These are phyloP conservation scores for Apiospora saccharicola DNA, from an alignment of 2,329 filamentous ascomycete genomes.

Conservation along the genomic window DNA sequence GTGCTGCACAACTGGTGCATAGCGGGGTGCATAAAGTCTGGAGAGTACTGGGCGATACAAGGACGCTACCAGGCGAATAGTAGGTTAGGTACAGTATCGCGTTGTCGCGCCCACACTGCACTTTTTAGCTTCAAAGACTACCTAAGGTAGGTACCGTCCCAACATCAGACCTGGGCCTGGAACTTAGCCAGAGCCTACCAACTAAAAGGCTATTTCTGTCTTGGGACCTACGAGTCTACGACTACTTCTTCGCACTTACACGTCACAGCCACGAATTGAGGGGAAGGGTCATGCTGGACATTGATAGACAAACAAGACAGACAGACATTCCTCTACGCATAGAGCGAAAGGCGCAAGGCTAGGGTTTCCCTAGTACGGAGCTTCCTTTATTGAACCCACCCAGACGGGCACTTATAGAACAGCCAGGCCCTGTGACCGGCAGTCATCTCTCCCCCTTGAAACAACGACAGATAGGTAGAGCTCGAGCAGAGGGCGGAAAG, in stretches of 20 bases:
- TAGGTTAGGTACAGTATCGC: neutral
- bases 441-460: conserved; percentile 6
- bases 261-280: conserved; percentile 6
- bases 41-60: conserved; percentile 6
- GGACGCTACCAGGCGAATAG: neutral
- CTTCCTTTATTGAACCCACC: conserved; percentile 8
- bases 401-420: neutral
- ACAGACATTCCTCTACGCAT: neutral
- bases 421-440: neutral
- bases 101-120: neutral
- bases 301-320: neutral
- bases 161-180: neutral
- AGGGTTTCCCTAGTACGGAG: conserved; percentile 14
- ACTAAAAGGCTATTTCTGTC: neutral
- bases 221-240: neutral
- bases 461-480: neutral
- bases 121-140: neutral
- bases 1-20: neutral
- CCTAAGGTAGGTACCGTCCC: neutral
- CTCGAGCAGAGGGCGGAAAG: neutral
- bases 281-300: neutral
- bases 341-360: neutral
- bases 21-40: neutral
- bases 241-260: neutral
- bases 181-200: neutral